Percentiles rank a stretch among this genome's conserved stretches.
Conservation (phyloP, 2,329 filamentous ascomycete genomes). For the Paracamarosporium sp. region DNA sequence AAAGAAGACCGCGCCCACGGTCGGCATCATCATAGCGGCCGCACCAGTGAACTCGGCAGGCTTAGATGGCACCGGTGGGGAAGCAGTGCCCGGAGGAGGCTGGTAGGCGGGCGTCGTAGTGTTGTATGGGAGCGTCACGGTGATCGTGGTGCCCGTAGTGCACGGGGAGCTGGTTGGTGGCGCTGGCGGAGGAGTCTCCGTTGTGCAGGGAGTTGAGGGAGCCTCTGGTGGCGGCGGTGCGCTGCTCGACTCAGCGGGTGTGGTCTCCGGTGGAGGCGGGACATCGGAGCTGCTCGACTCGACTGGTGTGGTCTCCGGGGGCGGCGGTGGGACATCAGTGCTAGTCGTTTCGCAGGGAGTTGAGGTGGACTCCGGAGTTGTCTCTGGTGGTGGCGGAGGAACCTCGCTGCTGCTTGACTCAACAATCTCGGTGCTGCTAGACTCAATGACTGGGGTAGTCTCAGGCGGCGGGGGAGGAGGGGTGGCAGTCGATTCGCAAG, state of each 20-base stretch:
- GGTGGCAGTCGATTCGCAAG: background rate
- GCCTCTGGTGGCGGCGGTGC: background rate
- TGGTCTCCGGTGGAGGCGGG: slow-evolving; percentile 1
- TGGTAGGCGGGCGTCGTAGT: background rate
- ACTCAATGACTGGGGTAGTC: background rate
- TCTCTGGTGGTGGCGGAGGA: background rate
- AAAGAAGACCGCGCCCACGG: background rate
- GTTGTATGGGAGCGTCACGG: slow-evolving; percentile 6
- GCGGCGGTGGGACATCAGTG: slow-evolving; percentile 1
- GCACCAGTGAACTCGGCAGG: background rate
- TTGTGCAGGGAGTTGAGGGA: slow-evolving; percentile 1
- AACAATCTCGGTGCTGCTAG: background rate
- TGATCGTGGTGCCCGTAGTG: slow-evolving; percentile 2
- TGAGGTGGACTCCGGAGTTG: background rate
- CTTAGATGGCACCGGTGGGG: background rate
- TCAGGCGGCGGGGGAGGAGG: background rate
- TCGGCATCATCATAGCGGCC: background rate
- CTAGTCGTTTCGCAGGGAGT: no score
- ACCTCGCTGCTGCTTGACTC: background rate
- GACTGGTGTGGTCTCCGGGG: background rate
- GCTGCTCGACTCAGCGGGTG: slow-evolving; percentile 1
- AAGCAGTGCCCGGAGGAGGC: slow-evolving; percentile 1
- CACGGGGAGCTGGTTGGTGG: background rate
- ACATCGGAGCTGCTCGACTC: slow-evolving; percentile 3
- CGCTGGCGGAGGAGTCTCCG: slow-evolving; percentile 1